These are phyloP conservation scores for Cladosporium austrohemisphaericum DNA, from an alignment of 2,329 filamentous ascomycete genomes.

Conservation along the genomic window DNA sequence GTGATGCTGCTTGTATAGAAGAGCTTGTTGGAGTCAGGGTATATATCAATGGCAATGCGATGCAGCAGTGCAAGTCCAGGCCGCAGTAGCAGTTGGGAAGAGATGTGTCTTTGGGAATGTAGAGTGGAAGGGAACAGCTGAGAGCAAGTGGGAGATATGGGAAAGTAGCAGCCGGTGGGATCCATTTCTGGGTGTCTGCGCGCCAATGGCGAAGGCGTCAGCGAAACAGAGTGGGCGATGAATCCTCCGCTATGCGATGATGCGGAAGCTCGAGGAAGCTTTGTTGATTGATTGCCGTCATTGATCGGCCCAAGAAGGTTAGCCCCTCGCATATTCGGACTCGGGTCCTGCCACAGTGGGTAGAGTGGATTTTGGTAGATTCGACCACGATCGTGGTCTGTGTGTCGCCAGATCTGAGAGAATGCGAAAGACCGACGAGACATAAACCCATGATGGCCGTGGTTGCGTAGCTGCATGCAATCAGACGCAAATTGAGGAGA, in stretches of 20 bases:
- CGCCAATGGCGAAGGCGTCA: background rate
- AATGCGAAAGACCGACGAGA: too few species aligned
- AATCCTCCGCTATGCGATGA: background rate
- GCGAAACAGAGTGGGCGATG: background rate
- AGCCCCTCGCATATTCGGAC: conserved; percentile 1
- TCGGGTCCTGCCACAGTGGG: background rate
- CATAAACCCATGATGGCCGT: too few species aligned
- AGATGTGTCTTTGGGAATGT: background rate
- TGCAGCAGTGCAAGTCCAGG: background rate
- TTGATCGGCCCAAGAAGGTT: conserved; percentile 14
- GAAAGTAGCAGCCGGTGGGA: too few species aligned
- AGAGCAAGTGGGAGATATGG: background rate
- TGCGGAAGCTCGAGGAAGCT: background rate
- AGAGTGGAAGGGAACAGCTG: background rate
- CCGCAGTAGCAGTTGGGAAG: background rate
- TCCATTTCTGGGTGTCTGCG: background rate
- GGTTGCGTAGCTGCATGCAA: too few species aligned
- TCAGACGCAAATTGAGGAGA: too few species aligned
- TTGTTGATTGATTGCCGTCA: conserved; percentile 16
- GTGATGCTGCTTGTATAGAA: too few species aligned
- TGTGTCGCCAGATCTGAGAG: too few species aligned
- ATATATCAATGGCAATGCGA: background rate
- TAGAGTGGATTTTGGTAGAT: too few species aligned
- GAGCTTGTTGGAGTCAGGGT: too few species aligned
- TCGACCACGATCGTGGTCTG: background rate